A percentile compares a stretch with the other conserved stretches of the same genome.
Conservation (phyloP, 768 basidiomycete species). For the Tylopilus vinaceipallidus region DNA sequence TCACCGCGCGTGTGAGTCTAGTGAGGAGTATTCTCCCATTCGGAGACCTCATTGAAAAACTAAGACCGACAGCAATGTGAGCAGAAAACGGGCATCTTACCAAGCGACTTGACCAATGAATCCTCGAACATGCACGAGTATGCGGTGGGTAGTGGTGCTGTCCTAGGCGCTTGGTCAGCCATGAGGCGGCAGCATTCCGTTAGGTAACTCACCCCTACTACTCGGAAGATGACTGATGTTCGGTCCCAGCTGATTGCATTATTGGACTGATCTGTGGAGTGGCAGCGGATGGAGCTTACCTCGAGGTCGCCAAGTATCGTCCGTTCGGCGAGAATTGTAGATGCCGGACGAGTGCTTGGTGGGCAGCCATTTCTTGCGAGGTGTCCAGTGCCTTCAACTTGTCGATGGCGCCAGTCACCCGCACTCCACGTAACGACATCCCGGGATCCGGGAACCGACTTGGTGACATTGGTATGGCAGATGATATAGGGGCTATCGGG, state of each 20-base stretch:
- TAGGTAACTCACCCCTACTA: constrained; percentile 41
- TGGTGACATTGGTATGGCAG: constrained; percentile 28
- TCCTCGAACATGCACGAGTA: constrained; percentile 49
- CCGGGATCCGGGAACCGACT: constrained; percentile 33
- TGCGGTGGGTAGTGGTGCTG: constrained; percentile 42
- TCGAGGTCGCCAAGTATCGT: constrained; percentile 52
- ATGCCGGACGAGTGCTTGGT: constrained; percentile 51
- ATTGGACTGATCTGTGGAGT: constrained; percentile 5
- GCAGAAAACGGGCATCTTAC: constrained; percentile 22
- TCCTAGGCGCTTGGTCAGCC: constrained; percentile 33
- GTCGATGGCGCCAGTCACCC: constrained; percentile 41
- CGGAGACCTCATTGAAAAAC: constrained; percentile 41
- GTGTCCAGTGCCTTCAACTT: constrained; percentile 39
- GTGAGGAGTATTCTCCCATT: constrained; percentile 44
- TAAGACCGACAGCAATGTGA: constrained; percentile 4
- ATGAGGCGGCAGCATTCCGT: constrained; percentile 6
- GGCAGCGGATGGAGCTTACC: constrained; percentile 28
- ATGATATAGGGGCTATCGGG: constrained; percentile 21
- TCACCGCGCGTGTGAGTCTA: constrained; percentile 47
- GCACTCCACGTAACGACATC: constrained; percentile 37
- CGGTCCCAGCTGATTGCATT: constrained; percentile 43
- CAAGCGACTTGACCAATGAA: constrained; percentile 58
- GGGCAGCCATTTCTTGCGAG: constrained; percentile 43
- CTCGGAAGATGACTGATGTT: constrained; percentile 49
- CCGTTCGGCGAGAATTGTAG: constrained; percentile 57